phyloP scores from a whole-genome alignment of 805 yeast species.

The Metschnikowia colocasiae region DNA sequence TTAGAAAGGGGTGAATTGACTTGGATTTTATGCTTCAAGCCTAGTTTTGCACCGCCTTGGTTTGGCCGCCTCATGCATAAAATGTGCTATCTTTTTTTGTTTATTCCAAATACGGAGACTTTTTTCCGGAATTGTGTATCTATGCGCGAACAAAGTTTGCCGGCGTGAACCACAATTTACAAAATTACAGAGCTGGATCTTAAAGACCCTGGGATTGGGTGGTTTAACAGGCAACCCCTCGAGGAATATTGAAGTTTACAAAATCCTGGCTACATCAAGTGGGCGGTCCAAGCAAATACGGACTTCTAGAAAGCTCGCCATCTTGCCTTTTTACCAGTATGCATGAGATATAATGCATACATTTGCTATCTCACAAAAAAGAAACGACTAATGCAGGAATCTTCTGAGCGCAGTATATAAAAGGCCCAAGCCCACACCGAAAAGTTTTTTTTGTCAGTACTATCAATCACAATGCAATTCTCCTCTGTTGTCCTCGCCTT shows the following conservation, averaged over 20 bases:
- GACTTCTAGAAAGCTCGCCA: background rate
- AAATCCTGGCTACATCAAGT: background rate
- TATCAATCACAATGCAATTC: constrained; percentile 35
- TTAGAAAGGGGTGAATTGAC: too few species aligned
- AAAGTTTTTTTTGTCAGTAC: background rate
- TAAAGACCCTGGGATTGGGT: background rate
- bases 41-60: background rate
- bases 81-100: background rate
- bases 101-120: background rate
- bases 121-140: constrained; percentile 2
- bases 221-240: background rate
- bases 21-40: background rate
- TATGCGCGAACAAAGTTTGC: background rate
- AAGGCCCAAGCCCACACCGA: background rate
- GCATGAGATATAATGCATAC: constrained; percentile 1
- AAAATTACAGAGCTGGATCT: background rate
- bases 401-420: constrained; percentile 7
- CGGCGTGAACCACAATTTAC: constrained; percentile 1
- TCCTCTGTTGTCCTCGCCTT: constrained; percentile 35
- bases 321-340: background rate
- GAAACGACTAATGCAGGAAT: constrained; percentile 12
- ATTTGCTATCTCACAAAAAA: constrained; percentile 4
- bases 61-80: constrained; percentile 1
- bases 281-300: background rate
- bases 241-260: background rate